Conservation (phyloP, 306 rosid genomes). For the Vigna hirtella region DNA sequence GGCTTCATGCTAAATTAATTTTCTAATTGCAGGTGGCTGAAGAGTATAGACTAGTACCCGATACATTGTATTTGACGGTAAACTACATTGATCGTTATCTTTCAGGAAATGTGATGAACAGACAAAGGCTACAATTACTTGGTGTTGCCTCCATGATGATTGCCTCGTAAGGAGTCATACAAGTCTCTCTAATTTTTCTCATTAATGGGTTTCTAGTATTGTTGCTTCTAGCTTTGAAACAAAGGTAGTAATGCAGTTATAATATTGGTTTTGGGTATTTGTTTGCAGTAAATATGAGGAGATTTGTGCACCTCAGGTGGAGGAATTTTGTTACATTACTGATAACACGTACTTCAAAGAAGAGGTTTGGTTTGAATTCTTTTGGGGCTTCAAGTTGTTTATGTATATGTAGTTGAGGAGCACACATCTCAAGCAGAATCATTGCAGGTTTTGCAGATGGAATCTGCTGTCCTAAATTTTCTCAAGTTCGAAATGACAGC, state of each 20-base stretch:
- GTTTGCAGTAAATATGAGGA: conserved; percentile 88
- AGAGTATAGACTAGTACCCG: conserved; percentile 96
- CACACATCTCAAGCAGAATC: conserved; percentile 39
- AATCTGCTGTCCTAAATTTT: conserved; percentile 86
- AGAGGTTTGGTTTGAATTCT: conserved; percentile 61
- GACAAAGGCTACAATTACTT: conserved; percentile 86
- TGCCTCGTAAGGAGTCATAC: conserved; percentile 80
- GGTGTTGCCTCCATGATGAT: conserved; percentile 99
- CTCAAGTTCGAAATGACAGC: conserved; percentile 98
- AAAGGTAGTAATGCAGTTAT: conserved; percentile 9
- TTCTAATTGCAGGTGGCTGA: conserved; percentile 82
- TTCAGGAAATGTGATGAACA: conserved; percentile 84
- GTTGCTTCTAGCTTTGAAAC: not conserved
- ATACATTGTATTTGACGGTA: conserved; percentile 89
- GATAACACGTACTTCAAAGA: conserved; percentile 96
- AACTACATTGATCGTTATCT: conserved; percentile 95
- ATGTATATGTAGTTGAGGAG: conserved; percentile 8
- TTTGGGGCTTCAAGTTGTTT: conserved; percentile 22
- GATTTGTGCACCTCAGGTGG: conserved; percentile 99
- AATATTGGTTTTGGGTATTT: conserved; percentile 3
- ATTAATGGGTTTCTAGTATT: not conserved
- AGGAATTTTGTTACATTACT: conserved; percentile 93
- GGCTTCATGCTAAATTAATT: conserved; percentile 27
- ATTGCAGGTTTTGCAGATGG: conserved; percentile 90
- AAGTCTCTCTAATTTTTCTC: not conserved